These are phyloP conservation scores for Calvatia gigantea DNA, from an alignment of 768 basidiomycete species.

Conservation along the genomic window DNA sequence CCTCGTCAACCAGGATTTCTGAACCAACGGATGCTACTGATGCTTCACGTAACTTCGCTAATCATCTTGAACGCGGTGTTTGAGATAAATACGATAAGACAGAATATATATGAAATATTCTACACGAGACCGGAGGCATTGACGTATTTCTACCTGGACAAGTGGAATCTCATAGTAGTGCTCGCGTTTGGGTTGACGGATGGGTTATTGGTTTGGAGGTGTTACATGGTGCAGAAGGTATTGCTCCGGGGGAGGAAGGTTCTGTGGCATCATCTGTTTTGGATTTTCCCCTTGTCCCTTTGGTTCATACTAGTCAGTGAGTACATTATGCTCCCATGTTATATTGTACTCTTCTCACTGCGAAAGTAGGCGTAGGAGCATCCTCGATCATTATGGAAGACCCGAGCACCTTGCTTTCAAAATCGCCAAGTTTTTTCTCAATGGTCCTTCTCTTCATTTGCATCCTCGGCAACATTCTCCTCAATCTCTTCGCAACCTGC, in stretches of 20 bases:
- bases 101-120: background rate
- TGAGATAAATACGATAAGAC: background rate
- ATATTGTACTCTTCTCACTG: no score
- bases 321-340: background rate
- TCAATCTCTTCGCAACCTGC: background rate
- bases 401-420: background rate
- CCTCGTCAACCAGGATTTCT: background rate
- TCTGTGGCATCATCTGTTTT: background rate
- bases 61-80: background rate
- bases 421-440: background rate
- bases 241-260: background rate
- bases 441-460: background rate
- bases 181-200: background rate
- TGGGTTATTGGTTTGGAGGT: slow-evolving; percentile 4
- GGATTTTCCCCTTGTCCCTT: background rate
- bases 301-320: background rate
- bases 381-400: background rate
- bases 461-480: background rate
- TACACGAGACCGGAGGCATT: background rate
- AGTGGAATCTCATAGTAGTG: background rate
- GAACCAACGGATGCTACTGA: background rate
- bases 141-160: background rate
- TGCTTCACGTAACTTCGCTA: background rate
- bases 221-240: slow-evolving; percentile 5
- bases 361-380: background rate